Evolutionary conservation across 805 yeast species (phyloP), one percentile per base, ranked within the genome.

Genomic region (Ogataea methanolica): DNA sequence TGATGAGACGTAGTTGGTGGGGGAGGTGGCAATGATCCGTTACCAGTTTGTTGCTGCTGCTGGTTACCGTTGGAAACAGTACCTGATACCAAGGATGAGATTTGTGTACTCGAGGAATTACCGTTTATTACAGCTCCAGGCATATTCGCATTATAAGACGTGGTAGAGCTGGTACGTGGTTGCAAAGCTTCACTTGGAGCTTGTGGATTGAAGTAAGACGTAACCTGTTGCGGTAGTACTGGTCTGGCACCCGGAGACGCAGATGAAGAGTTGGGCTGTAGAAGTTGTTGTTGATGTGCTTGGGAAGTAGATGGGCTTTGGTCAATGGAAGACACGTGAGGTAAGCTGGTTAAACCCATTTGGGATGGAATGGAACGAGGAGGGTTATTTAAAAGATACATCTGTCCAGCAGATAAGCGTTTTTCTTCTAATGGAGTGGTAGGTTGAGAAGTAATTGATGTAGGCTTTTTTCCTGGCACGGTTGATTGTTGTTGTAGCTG

Each of bases 361-460:
- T 50, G 54, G 17, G 52, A 48, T 7, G 66, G 66, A 9, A 60
- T 46, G 22, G 62, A 57, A 33, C 66, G 49, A 8, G 66, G 66
- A 7, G 65, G 66, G 39, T 61, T 61, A 45, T 41, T 51, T 38
- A 62, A 43, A 1, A 62, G 53, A 39, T 62, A 62, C 6, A 44
- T 42, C 21, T 48, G 56, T 21, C 55, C 47, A 17, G 41, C 35
- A 6, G 49, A 39, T 3, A 39, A 38, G 16, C 58, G 45, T 35
- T 55, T 56, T 23, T 54, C 60, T 19, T 56, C 60, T n/a, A 43
- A 31, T 12, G 56, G 51, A 8, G 51, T 40, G 7, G 51, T 36
- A 1, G 53, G 42, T 23, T 49, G 58, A 16, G 56, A 51, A 7
- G 58, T 43, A 31, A 47, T 40, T 31, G 57, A 50, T 14, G 51